Evolutionary conservation across 2,329 filamentous ascomycete genomes (phyloP).

Genomic region (Pyrenophora teres): DNA sequence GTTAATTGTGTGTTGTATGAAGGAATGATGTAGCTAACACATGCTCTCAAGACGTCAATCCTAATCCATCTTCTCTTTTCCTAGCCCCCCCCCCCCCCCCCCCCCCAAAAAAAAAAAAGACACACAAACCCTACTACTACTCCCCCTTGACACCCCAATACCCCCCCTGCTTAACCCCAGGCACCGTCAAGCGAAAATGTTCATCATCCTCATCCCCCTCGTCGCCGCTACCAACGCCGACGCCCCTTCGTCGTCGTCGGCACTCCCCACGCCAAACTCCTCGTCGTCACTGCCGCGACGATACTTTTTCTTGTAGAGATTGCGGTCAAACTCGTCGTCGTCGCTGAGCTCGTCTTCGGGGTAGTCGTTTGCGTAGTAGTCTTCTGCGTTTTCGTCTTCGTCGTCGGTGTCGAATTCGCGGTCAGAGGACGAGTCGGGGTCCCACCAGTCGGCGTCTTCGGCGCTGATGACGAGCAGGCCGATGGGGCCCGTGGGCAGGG

Average conservation of each 20-base stretch:
- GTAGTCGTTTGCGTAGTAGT: constrained; percentile 79
- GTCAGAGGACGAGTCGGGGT: constrained; percentile 59
- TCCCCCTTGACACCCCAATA: constrained; percentile 35
- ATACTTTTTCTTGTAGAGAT: constrained; percentile 49
- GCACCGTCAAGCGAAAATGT: constrained; percentile 37
- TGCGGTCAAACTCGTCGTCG: constrained; percentile 65
- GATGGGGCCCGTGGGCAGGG: constrained; percentile 32
- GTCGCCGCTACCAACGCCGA: constrained; percentile 27
- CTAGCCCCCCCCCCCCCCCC: no score
- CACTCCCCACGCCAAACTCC: constrained; percentile 27
- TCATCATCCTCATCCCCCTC: constrained; percentile 34
- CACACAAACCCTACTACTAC: neutral
- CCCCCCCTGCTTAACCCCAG: constrained; percentile 26
- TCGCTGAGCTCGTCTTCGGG: constrained; percentile 78
- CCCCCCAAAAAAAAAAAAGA: no score
- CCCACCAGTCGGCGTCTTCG: constrained; percentile 62
- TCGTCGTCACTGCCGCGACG: constrained; percentile 50
- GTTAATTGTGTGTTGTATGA: no score
- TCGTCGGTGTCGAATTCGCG: constrained; percentile 63
- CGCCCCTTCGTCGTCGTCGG: constrained; percentile 24
- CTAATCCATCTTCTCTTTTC: no score
- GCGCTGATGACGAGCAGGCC: constrained; percentile 57
- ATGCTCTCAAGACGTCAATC: no score
- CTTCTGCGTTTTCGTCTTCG: constrained; percentile 71
- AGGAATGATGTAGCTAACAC: no score